Percentiles rank a stretch among this genome's conserved stretches.
Evolutionary conservation across 352 stramenopile species (phyloP).

Genomic region (Globisporangium emineosum): DNA sequence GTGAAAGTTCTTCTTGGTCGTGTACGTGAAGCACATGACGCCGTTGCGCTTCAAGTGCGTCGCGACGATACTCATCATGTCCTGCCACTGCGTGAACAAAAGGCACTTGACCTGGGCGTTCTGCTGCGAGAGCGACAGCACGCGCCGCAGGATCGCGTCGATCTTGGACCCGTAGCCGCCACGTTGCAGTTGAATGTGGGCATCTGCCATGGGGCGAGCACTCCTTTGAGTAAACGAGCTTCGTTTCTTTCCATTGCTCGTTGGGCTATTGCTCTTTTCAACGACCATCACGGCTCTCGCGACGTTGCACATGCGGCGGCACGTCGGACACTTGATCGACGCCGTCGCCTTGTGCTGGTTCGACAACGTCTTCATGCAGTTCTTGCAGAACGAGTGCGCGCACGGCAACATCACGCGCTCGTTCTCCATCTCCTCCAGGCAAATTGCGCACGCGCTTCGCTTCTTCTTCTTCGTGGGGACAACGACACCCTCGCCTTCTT

Average conservation of each 20-base stretch:
- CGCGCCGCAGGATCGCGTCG: constrained; percentile 51
- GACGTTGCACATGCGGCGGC: constrained; percentile 31
- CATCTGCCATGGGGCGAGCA: constrained; percentile 9
- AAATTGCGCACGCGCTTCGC: constrained; percentile 65
- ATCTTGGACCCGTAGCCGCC: constrained; percentile 68
- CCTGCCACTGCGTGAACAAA: constrained; percentile 91
- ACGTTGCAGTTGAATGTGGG: constrained; percentile 14
- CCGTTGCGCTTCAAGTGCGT: constrained; percentile 32
- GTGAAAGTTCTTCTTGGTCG: constrained; percentile 49
- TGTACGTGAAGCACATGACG: constrained; percentile 74
- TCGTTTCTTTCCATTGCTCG: neutral
- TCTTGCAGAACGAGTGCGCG: constrained; percentile 79
- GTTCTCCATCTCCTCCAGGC: constrained; percentile 60
- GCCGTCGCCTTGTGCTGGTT: constrained; percentile 20
- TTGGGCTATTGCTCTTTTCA: constrained; percentile 7
- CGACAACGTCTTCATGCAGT: constrained; percentile 40
- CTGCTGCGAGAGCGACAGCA: constrained; percentile 39
- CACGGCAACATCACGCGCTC: constrained; percentile 79
- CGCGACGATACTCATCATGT: constrained; percentile 67
- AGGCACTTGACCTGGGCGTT: constrained; percentile 81
- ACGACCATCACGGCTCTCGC: constrained; percentile 26
- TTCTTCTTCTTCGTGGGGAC: neutral
- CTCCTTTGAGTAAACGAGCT: neutral
- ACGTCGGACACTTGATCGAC: constrained; percentile 56
- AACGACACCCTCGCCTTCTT: neutral